Evolutionary conservation across 176 grass and related monocot genomes (phyloP), one percentile per base, ranked within the genome.

Genomic region (Puccinellia tenuiflora): DNA sequence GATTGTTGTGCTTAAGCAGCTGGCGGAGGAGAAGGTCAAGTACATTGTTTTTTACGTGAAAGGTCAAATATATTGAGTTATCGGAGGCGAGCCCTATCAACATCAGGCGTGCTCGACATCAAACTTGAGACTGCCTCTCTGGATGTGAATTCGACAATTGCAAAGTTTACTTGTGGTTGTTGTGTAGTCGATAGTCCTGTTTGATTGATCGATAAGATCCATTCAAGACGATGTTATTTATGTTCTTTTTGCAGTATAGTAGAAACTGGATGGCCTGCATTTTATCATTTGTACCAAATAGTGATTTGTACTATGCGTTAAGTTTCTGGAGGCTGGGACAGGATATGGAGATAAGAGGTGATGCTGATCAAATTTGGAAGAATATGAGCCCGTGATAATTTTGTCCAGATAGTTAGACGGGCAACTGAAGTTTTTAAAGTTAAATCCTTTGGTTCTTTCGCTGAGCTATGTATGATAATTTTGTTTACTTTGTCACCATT

Each of bases 11-110:
- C 84, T 97, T 8, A 97, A 90, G 87, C 92, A 93, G 53, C 40
- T 97, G 54, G 91, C 94, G 64, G 91, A 94, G 79, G 94, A 90
- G 60, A 93, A 97, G 51, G 79, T 97, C 38, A 97, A 85, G 53
- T 86, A 97, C 71, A 79, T 97, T 40, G 94, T n/a, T n/a, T n/a
- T n/a, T n/a, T n/a, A n/a, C n/a, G n/a, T n/a, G n/a, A n/a, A 93
- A 97, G 51, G 79, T 97, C 38, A 97, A 85, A 46, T 86, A 97
- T 66, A 79, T 97, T 40, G 94, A 91, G 10, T 51, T 97, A 33
- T 97, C 91, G 6, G 94, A 97, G 55, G 89, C 91, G 6, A 93
- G 94, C 78, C 84, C 94, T 0, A 82, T 91, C 77, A 97, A 91
- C 2, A 93, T 97, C 15, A 69, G 89, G 79, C 86, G 86, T 38